These are phyloP conservation scores for Rhinocladiella similis DNA, from an alignment of 2,329 filamentous ascomycete species.

Conservation along the genomic window DNA sequence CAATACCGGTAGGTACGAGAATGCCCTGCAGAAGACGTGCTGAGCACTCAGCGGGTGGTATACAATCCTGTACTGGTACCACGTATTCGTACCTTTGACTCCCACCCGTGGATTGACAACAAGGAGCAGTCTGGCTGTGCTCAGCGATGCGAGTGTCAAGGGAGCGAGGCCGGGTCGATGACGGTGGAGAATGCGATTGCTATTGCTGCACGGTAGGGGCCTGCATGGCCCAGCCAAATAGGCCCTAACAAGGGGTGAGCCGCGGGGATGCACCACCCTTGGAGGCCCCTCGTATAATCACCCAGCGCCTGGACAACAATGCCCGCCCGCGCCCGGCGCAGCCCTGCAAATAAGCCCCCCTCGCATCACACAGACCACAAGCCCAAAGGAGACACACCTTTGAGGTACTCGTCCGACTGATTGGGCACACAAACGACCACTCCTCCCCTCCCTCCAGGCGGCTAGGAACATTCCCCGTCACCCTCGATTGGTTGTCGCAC, in stretches of 20 bases:
- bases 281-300: no score
- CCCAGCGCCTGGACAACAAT: not conserved
- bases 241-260: not conserved
- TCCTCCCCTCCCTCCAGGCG: not conserved
- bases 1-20: no score
- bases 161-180: not conserved
- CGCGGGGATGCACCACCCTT: constrained; percentile 1
- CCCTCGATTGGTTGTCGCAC: not conserved
- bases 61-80: no score
- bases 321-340: not conserved
- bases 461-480: not conserved
- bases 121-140: not conserved
- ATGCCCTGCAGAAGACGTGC: no score
- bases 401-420: constrained; percentile 5
- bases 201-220: not conserved
- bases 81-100: no score
- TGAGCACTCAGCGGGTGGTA: no score
- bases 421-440: constrained; percentile 1
- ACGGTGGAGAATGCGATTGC: not conserved
- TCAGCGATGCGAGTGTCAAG: not conserved
- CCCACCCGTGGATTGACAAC: no score
- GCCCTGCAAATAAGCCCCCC: constrained; percentile 5
- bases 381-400: constrained; percentile 10
- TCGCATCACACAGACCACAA: constrained; percentile 3
- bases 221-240: not conserved